phyloP scores from a whole-genome alignment of 345 rosid species.

The Aquilaria sinensis region DNA sequence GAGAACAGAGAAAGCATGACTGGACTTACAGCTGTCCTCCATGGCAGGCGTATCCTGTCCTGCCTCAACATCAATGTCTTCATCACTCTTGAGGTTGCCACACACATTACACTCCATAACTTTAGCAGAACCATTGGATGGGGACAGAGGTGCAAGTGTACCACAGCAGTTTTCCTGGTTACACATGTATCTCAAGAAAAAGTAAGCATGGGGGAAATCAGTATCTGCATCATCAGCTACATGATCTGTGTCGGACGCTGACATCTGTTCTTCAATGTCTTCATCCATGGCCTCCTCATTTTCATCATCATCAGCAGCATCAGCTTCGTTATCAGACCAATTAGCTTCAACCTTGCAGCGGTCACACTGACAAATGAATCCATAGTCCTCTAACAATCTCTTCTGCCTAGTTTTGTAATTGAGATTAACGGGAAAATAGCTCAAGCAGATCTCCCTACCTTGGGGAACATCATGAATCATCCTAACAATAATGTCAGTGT shows the following conservation, averaged over 20 bases:
- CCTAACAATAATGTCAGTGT: constrained; percentile 64
- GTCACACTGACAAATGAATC: constrained; percentile 71
- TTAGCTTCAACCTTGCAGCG: constrained; percentile 84
- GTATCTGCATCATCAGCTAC: constrained; percentile 18
- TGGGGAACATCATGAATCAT: constrained; percentile 79
- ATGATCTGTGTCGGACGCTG: constrained; percentile 14
- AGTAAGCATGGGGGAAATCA: constrained; percentile 79
- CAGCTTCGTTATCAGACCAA: constrained; percentile 73
- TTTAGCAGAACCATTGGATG: constrained; percentile 24
- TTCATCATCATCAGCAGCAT: constrained; percentile 22
- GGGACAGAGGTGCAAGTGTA: constrained; percentile 71
- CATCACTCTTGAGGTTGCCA: constrained; percentile 54
- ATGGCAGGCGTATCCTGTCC: constrained; percentile 13
- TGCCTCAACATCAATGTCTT: constrained; percentile 13
- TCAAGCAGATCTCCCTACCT: constrained; percentile 85
- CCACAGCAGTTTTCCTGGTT: constrained; percentile 60
- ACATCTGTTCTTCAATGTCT: constrained; percentile 33
- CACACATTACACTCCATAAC: constrained; percentile 86
- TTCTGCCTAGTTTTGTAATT: constrained; percentile 48
- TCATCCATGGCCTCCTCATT: constrained; percentile 37
- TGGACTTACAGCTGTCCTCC: constrained; percentile 6
- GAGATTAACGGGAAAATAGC: constrained; percentile 87
- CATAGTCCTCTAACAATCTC: constrained; percentile 67
- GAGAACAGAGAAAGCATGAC: no score
- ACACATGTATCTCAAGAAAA: constrained; percentile 78